Conservation (phyloP, 1,284 basidiomycete species). For the Volvariella surrecta region DNA sequence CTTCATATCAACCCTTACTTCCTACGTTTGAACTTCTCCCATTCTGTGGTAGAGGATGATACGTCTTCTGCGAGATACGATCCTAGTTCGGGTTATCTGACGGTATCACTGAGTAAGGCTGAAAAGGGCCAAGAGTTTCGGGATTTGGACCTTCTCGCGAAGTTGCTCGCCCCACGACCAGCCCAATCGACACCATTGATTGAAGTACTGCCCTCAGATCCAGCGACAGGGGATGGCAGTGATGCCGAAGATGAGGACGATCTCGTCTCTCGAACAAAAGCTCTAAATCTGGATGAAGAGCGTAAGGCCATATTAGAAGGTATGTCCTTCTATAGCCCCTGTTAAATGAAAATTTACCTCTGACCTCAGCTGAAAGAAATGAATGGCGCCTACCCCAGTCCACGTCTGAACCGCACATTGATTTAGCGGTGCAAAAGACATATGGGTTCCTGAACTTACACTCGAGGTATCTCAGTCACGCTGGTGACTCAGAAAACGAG, state of each 20-base stretch:
- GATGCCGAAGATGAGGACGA: neutral
- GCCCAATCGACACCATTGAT: slow-evolving; percentile 38
- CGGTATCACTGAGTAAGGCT: slow-evolving; percentile 61
- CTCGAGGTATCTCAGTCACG: slow-evolving; percentile 65
- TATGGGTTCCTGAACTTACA: slow-evolving; percentile 73
- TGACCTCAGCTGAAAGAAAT: slow-evolving; percentile 51
- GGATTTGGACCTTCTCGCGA: slow-evolving; percentile 69
- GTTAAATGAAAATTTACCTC: neutral
- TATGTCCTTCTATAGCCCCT: slow-evolving; percentile 16
- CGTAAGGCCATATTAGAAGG: slow-evolving; percentile 54
- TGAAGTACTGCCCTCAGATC: slow-evolving; percentile 51
- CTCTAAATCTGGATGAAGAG: slow-evolving; percentile 36
- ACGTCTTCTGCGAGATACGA: slow-evolving; percentile 64
- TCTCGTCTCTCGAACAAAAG: slow-evolving; percentile 9
- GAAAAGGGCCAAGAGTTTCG: slow-evolving; percentile 55
- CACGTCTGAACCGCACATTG: slow-evolving; percentile 31
- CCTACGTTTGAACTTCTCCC: slow-evolving; percentile 65
- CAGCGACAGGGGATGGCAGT: neutral
- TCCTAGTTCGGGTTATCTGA: slow-evolving; percentile 61
- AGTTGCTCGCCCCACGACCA: slow-evolving; percentile 59
- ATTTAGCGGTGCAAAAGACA: slow-evolving; percentile 32
- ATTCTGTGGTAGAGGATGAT: slow-evolving; percentile 59
- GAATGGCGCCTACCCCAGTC: slow-evolving; percentile 72
- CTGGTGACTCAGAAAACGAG: slow-evolving; percentile 66
- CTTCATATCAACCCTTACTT: slow-evolving; percentile 77